Percentiles rank a stretch among this genome's conserved stretches.
Conservation (phyloP, 2,329 filamentous ascomycete species). For the Thermomyces lanuginosus region DNA sequence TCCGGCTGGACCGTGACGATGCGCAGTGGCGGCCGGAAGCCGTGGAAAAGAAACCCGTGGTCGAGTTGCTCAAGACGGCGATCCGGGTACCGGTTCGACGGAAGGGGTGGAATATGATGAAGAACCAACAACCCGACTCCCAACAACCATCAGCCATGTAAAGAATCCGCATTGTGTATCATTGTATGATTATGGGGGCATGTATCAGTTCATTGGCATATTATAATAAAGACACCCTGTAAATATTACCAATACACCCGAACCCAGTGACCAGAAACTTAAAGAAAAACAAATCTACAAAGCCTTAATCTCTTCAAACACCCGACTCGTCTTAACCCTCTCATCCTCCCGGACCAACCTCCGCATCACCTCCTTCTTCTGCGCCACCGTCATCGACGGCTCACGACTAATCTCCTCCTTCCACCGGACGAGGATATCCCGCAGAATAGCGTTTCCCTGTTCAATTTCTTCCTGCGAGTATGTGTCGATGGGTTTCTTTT, state of each 20-base stretch:
- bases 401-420: slow-evolving; percentile 49
- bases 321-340: slow-evolving; percentile 42
- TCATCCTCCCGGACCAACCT: slow-evolving; percentile 62
- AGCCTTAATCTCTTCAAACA: slow-evolving; percentile 33
- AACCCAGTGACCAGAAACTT: no score
- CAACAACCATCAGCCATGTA: no score
- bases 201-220: no score
- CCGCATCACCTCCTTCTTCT: slow-evolving; percentile 63
- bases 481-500: slow-evolving; percentile 22
- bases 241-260: neutral
- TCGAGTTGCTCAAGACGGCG: no score
- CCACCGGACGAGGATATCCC: slow-evolving; percentile 70
- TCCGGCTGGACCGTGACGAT: slow-evolving; percentile 19
- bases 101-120: no score
- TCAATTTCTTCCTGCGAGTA: slow-evolving; percentile 78
- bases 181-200: no score
- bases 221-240: neutral
- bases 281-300: no score
- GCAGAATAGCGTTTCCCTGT: slow-evolving; percentile 69
- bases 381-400: slow-evolving; percentile 47
- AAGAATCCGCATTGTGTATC: no score
- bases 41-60: no score
- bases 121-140: no score
- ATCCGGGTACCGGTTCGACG: no score
- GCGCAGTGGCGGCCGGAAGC: slow-evolving; percentile 5